Conservation (phyloP, 495 filamentous ascomycete species). For the Achaetomiella virescens region DNA sequence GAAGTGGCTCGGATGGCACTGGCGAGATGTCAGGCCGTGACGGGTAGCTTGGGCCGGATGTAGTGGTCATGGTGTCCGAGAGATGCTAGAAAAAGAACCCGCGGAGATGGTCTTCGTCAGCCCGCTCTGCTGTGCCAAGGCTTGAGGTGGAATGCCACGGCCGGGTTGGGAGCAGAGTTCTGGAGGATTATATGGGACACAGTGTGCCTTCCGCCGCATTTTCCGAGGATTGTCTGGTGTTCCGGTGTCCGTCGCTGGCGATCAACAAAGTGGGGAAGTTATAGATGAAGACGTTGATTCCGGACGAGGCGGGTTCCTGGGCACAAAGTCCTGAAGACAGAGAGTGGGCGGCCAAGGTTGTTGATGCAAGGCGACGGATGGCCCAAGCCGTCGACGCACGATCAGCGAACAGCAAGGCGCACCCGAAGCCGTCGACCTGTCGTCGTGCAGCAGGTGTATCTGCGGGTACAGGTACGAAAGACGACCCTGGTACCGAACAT, state of each 20-base stretch:
- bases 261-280: conserved; percentile 22
- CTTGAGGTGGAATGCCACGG: conserved; percentile 8
- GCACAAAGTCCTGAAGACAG: conserved; percentile 16
- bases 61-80: conserved; percentile 20
- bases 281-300: conserved; percentile 15
- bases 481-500: conserved; percentile 29
- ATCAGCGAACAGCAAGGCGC: conserved; percentile 29
- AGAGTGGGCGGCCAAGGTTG: conserved; percentile 17
- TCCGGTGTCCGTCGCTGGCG: conserved; percentile 4
- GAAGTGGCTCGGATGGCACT: conserved; percentile 34
- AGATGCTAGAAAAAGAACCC: neutral
- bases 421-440: conserved; percentile 16
- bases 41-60: conserved; percentile 6
- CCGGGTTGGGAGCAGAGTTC: conserved; percentile 6
- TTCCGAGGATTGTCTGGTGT: conserved; percentile 16
- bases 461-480: conserved; percentile 31
- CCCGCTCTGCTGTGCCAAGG: neutral
- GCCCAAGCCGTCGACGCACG: conserved; percentile 22
- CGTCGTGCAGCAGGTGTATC: conserved; percentile 16
- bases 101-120: neutral
- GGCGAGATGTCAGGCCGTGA: conserved; percentile 20
- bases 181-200: conserved; percentile 20
- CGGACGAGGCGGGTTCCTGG: conserved; percentile 9
- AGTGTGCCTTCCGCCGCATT: conserved; percentile 23
- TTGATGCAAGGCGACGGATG: conserved; percentile 26